Conservation (phyloP, 306 rosid genomes). For the Rubus idaeus region DNA sequence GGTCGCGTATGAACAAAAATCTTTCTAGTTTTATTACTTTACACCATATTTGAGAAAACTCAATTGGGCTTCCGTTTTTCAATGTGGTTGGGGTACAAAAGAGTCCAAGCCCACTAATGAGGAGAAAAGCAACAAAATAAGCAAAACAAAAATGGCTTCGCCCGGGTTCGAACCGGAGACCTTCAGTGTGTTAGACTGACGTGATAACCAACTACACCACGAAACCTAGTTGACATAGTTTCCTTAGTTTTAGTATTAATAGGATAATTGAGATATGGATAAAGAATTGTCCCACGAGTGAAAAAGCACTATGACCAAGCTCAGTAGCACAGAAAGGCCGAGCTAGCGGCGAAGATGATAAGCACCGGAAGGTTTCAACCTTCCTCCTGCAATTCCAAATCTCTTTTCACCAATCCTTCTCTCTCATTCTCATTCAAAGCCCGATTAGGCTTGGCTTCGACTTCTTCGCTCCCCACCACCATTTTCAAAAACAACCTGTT, state of each 20-base stretch:
- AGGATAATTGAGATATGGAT: rapidly evolving
- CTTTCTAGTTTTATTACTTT: too few species aligned
- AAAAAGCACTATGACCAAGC: background rate
- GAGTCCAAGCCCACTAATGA: background rate
- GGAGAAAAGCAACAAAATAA: rapidly evolving
- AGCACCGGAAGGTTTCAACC: slow-evolving; percentile 32
- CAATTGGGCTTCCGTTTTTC: background rate
- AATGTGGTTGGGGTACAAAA: background rate
- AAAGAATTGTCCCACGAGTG: background rate
- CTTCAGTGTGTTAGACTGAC: slow-evolving; percentile 96
- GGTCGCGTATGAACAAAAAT: too few species aligned
- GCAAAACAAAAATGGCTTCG: slow-evolving; percentile 5
- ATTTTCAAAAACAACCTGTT: slow-evolving; percentile 8
- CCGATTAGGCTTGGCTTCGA: slow-evolving; percentile 7
- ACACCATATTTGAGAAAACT: too few species aligned
- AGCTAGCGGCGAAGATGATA: slow-evolving; percentile 42
- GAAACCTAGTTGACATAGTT: background rate
- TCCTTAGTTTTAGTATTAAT: rapidly evolving
- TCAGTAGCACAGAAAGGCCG: background rate
- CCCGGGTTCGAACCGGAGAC: slow-evolving; percentile 46
- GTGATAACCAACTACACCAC: slow-evolving; percentile 91
- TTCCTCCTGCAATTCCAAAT: slow-evolving; percentile 25
- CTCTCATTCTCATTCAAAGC: slow-evolving; percentile 20
- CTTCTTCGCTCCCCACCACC: slow-evolving; percentile 8
- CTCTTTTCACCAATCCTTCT: slow-evolving; percentile 15